Evolutionary conservation across 192 early-diverging fungal genomes (phyloP).

Genomic region (Ambispora gerdemannii): DNA sequence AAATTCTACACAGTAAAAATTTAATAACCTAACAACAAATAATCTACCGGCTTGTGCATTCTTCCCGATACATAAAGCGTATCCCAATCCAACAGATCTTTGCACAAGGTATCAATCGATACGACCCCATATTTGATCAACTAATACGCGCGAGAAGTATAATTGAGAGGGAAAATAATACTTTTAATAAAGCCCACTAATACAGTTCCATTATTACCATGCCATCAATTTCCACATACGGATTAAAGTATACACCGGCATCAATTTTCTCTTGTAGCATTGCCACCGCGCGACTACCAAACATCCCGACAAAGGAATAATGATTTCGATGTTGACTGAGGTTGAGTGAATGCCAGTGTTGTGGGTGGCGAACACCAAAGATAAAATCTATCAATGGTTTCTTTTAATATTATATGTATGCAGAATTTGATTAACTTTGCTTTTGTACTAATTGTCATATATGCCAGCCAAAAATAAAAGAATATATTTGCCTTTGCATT

Average conservation of each 20-base stretch:
- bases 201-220: constrained; percentile 48
- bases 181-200: background rate
- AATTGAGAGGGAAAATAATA: background rate
- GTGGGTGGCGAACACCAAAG: constrained; percentile 91
- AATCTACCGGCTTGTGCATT: constrained; percentile 90
- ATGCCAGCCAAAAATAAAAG: background rate
- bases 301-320: constrained; percentile 76
- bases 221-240: constrained; percentile 84
- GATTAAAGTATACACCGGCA: constrained; percentile 94
- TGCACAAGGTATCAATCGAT: constrained; percentile 79
- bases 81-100: constrained; percentile 92
- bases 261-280: constrained; percentile 80
- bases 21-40: background rate
- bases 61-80: constrained; percentile 93
- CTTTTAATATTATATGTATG: constrained; percentile 40
- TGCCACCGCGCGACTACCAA: constrained; percentile 73
- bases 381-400: constrained; percentile 94
- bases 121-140: constrained; percentile 96
- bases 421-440: too few relatives aligned
- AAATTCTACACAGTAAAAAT: background rate
- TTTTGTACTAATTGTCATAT: constrained; percentile 8
- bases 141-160: constrained; percentile 37
- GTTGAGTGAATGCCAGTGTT: constrained; percentile 97
- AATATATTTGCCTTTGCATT: constrained; percentile 41
- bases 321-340: constrained; percentile 87